Conservation (phyloP, 805 yeast species). For the Candida andamanensis region DNA sequence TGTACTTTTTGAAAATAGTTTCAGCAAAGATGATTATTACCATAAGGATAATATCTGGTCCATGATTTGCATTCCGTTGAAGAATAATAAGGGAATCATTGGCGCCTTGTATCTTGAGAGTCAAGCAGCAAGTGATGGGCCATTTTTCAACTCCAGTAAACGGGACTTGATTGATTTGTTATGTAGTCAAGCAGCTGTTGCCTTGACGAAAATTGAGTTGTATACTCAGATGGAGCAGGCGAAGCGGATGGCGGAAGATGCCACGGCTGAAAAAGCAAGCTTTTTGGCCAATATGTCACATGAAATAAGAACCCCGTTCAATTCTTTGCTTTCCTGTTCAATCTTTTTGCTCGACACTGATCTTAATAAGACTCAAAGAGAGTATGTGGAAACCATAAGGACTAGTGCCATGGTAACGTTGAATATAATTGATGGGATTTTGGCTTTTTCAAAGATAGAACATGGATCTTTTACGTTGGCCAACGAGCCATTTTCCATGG, state of each 20-base stretch:
- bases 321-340: constrained; percentile 45
- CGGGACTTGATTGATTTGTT: constrained; percentile 38
- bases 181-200: constrained; percentile 50
- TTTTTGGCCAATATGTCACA: constrained; percentile 53
- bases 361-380: constrained; percentile 38
- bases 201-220: constrained; percentile 43
- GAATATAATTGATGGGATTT: constrained; percentile 49
- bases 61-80: constrained; percentile 43
- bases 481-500: constrained; percentile 39
- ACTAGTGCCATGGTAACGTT: constrained; percentile 48
- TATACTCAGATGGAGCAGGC: constrained; percentile 44
- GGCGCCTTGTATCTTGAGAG: constrained; percentile 24
- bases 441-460: constrained; percentile 51
- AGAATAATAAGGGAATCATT: constrained; percentile 28
- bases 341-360: constrained; percentile 46
- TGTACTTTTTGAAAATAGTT: constrained; percentile 25
- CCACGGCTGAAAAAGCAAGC: constrained; percentile 51
- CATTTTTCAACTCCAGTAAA: constrained; percentile 26
- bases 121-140: constrained; percentile 1
- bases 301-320: constrained; percentile 53
- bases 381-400: constrained; percentile 49
- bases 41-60: constrained; percentile 26
- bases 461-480: constrained; percentile 48
- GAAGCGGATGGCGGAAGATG: constrained; percentile 43
- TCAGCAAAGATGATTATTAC: constrained; percentile 39